These are phyloP conservation scores for Exophiala spinifera DNA, from an alignment of 2,329 filamentous ascomycete genomes.

Conservation along the genomic window DNA sequence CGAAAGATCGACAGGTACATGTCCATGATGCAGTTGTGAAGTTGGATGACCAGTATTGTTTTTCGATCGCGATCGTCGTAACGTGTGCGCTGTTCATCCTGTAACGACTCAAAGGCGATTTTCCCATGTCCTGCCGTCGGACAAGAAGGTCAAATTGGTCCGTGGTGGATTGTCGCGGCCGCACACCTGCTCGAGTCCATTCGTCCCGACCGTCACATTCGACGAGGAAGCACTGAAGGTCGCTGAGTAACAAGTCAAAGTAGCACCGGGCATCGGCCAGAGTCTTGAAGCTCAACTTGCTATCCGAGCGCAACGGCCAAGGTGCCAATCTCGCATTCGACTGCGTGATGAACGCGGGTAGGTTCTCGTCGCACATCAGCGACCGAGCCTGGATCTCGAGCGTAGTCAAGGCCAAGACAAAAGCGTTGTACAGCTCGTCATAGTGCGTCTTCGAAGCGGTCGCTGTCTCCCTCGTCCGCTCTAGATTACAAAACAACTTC, in stretches of 20 bases:
- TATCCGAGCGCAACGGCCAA: neutral
- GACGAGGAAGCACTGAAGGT: slow-evolving; percentile 4
- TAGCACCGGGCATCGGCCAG: slow-evolving; percentile 3
- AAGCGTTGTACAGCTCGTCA: slow-evolving; percentile 5
- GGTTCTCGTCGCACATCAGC: slow-evolving; percentile 6
- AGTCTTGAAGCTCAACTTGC: neutral
- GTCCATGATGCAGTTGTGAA: slow-evolving; percentile 5
- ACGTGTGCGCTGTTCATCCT: neutral
- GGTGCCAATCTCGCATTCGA: neutral
- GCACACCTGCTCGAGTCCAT: neutral
- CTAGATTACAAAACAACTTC: slow-evolving; percentile 3
- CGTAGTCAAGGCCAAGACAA: slow-evolving; percentile 2
- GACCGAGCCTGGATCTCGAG: slow-evolving; percentile 9
- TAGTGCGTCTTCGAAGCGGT: neutral
- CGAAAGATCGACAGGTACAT: slow-evolving; percentile 3
- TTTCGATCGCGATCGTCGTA: slow-evolving; percentile 4
- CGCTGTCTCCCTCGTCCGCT: neutral
- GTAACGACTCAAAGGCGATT: neutral
- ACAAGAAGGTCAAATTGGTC: slow-evolving; percentile 3
- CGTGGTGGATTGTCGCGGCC: slow-evolving; percentile 1
- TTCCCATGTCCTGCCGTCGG: neutral
- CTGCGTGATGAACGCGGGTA: slow-evolving; percentile 1
- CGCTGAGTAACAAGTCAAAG: slow-evolving; percentile 6
- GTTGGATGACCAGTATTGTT: slow-evolving; percentile 2
- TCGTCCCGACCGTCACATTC: neutral